Evolutionary conservation across 345 rosid species (phyloP), one percentile per base, ranked within the genome.

Genomic region (Viola odorata): DNA sequence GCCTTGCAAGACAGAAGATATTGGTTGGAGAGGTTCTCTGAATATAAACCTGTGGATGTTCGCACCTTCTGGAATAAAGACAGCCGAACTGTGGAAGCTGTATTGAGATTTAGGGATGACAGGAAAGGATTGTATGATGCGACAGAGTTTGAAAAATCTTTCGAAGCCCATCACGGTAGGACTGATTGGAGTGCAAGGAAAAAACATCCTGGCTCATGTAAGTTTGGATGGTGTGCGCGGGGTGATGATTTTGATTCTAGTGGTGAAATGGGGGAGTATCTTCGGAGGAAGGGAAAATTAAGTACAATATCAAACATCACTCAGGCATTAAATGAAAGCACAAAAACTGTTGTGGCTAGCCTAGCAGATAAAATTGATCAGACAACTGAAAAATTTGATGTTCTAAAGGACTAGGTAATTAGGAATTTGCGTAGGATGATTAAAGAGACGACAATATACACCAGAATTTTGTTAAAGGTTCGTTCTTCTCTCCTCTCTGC

Each of bases 141-240:
- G 2, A 63, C 84, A 0, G 83, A 75, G 47, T 89, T 87, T 69
- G 96, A 92, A 64, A 82, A 79, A 42, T 74, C 72, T 37, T 92
- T 87, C 81, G 85, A 70, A 61, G 58, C 72, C 14, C 72, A 62
- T 16, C 83, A 58, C 5, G 58, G 94, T 39, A 89, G 76, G 67
- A 81, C 59, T 62, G 81, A 85, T 23, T 89, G 96, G 96, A 65
- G 37, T 10, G 81, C 52, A 13, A 67, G 50, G 60, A 75, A 64
- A 50, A 44, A 58, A 5, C 39, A 61, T 45, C 82, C 78, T 42
- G 82, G 66, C 40, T 58, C 79, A 12, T 63, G 62, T 44, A 71
- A 69, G 36, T 92, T 78, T 68, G 96, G 88, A 2, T 92, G 98
- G 98, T 70, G 76, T 75, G 98, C 96, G 6, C 89, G 87, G 23